Percentiles rank a stretch among this genome's conserved stretches.
phyloP scores from a whole-genome alignment of 2,329 filamentous ascomycete species.

The Aspergillus sclerotialis region DNA sequence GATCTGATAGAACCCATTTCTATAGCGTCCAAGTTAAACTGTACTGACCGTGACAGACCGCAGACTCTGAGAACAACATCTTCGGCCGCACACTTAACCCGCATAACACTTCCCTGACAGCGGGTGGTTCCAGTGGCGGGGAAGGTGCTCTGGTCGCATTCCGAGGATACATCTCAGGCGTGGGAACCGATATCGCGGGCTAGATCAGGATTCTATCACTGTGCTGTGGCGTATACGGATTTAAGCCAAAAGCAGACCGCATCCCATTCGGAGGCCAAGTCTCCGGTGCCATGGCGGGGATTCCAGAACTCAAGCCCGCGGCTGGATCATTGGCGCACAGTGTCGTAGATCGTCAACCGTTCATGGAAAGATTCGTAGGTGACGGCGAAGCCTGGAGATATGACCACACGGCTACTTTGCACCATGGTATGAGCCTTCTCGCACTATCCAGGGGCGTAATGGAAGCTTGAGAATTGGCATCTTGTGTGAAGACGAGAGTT shows the following conservation, averaged over 20 bases:
- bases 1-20: too few relatives aligned
- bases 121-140: slow-evolving; percentile 26
- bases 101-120: slow-evolving; percentile 18
- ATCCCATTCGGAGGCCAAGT: slow-evolving; percentile 23
- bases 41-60: slow-evolving; percentile 13
- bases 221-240: slow-evolving; percentile 29
- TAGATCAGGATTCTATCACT: slow-evolving; percentile 31
- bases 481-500: too few relatives aligned
- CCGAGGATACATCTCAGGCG: slow-evolving; percentile 27
- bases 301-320: slow-evolving; percentile 10
- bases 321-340: slow-evolving; percentile 16
- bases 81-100: slow-evolving; percentile 23
- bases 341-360: slow-evolving; percentile 14
- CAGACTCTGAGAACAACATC: slow-evolving; percentile 21
- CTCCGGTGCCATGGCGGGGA: slow-evolving; percentile 11
- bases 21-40: neutral
- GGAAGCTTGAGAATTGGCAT: too few relatives aligned
- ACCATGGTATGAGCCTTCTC: slow-evolving; percentile 44
- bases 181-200: slow-evolving; percentile 31
- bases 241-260: slow-evolving; percentile 26
- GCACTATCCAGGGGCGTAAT: too few relatives aligned
- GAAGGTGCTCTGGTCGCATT: slow-evolving; percentile 30
- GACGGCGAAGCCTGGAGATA: slow-evolving; percentile 38
- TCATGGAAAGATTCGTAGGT: slow-evolving; percentile 37
- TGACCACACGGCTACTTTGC: slow-evolving; percentile 37